A percentile compares a stretch with the other conserved stretches of the same genome.
phyloP scores from a whole-genome alignment of 306 rosid species.

The Amphicarpaea edgeworthii region DNA sequence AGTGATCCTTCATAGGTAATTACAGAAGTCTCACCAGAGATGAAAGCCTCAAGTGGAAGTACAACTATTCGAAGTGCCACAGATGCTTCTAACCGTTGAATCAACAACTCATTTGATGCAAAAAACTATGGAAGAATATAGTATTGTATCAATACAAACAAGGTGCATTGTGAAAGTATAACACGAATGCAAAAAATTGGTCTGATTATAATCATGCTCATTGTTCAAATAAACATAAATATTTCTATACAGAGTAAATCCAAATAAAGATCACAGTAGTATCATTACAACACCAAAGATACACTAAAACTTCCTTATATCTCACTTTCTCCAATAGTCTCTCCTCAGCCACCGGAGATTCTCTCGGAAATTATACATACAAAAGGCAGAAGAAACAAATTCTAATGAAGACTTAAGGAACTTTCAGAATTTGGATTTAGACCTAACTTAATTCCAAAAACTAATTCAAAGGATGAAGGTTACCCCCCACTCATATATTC shows the following conservation, averaged over 20 bases:
- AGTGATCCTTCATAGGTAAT: too few relatives aligned
- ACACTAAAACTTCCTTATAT: slow-evolving; percentile 79
- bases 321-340: slow-evolving; percentile 77
- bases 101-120: too few relatives aligned
- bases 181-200: slow-evolving; percentile 15
- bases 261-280: slow-evolving; percentile 17
- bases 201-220: slow-evolving; percentile 1
- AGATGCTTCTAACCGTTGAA: too few relatives aligned
- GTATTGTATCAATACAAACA: slow-evolving; percentile 12
- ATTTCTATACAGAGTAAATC: slow-evolving; percentile 10
- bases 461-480: too few relatives aligned
- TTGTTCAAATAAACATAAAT: slow-evolving; percentile 15
- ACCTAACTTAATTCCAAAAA: too few relatives aligned
- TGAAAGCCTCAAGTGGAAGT: too few relatives aligned
- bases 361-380: slow-evolving; percentile 83
- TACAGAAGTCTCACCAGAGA: too few relatives aligned
- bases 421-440: background rate
- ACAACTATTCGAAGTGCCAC: too few relatives aligned
- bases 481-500: too few relatives aligned
- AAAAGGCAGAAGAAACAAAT: slow-evolving; percentile 38
- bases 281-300: slow-evolving; percentile 29
- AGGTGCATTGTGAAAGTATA: background rate
- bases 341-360: slow-evolving; percentile 85
- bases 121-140: too few relatives aligned
- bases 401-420: slow-evolving; percentile 29